phyloP scores from a whole-genome alignment of 2,329 filamentous ascomycete species.

The Orbilia oligospora region DNA sequence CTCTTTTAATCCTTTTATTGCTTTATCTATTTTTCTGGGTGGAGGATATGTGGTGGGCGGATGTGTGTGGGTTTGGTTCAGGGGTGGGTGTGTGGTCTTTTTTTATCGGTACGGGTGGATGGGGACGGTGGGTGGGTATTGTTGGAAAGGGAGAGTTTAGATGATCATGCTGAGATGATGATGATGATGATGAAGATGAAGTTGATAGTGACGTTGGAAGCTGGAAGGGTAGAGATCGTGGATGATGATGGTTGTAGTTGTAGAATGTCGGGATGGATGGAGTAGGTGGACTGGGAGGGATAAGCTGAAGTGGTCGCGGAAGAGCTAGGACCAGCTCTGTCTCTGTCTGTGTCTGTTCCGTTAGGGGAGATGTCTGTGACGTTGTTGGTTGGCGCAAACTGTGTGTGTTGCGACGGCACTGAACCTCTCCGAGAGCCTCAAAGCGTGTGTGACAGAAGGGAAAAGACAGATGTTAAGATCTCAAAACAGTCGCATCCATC shows the following conservation, averaged over 20 bases:
- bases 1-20: too few species aligned
- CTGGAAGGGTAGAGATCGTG: conserved; percentile 11
- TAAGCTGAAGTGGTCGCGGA: conserved; percentile 19
- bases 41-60: background rate
- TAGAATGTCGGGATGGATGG: background rate
- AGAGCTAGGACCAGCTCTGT: conserved; percentile 17
- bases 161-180: conserved; percentile 30
- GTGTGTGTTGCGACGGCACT: conserved; percentile 36
- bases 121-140: background rate
- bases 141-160: conserved; percentile 8
- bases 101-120: background rate
- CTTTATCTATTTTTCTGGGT: too few species aligned
- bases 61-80: too few species aligned
- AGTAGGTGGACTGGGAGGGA: too few species aligned
- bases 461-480: conserved; percentile 12
- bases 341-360: background rate
- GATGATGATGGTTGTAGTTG: background rate
- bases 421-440: background rate
- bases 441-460: background rate
- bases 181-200: too few species aligned
- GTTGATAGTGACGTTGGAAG: conserved; percentile 3
- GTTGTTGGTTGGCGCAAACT: conserved; percentile 15
- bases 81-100: background rate
- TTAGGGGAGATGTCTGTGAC: conserved; percentile 17
- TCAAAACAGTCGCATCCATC: background rate